A percentile compares a stretch with the other conserved stretches of the same genome.
Conservation (phyloP, 805 yeast genomes). For the Candida sonorensis region DNA sequence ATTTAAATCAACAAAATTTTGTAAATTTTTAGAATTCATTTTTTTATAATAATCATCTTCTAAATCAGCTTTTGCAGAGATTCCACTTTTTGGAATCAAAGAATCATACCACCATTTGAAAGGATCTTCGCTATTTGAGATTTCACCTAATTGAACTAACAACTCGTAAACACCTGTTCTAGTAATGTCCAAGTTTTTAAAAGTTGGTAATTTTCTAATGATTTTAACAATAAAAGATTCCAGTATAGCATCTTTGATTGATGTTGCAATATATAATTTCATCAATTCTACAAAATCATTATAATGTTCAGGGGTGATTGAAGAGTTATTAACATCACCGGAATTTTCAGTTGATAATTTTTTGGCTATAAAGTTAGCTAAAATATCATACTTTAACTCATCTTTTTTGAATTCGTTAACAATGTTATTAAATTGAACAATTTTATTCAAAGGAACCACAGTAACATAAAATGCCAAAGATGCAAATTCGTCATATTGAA, state of each 20-base stretch:
- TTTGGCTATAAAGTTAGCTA: constrained; percentile 18
- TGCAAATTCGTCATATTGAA: constrained; percentile 17
- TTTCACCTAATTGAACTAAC: constrained; percentile 27
- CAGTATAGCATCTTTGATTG: constrained; percentile 37
- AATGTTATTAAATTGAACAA: constrained; percentile 27
- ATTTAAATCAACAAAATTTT: constrained; percentile 10
- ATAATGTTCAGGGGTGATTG: constrained; percentile 24
- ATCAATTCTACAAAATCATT: constrained; percentile 38
- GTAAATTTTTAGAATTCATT: constrained; percentile 16
- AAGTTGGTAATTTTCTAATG: constrained; percentile 26
- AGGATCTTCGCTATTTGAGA: constrained; percentile 38
- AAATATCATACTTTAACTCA: constrained; percentile 16
- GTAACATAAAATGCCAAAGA: constrained; percentile 34
- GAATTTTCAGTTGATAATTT: no score
- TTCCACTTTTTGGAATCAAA: constrained; percentile 35
- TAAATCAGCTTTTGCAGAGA: constrained; percentile 36
- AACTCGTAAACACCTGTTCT: constrained; percentile 48
- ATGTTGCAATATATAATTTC: constrained; percentile 51
- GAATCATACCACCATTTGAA: constrained; percentile 41
- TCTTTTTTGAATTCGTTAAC: constrained; percentile 23
- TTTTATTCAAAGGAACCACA: constrained; percentile 34
- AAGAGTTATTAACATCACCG: no score
- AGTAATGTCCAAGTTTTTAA: constrained; percentile 38
- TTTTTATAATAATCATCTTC: constrained; percentile 36
- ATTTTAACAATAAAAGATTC: constrained; percentile 42